Percentiles rank a stretch among this genome's conserved stretches.
phyloP scores from a whole-genome alignment of 495 filamentous ascomycete genomes.

The Lophium mytilinum region DNA sequence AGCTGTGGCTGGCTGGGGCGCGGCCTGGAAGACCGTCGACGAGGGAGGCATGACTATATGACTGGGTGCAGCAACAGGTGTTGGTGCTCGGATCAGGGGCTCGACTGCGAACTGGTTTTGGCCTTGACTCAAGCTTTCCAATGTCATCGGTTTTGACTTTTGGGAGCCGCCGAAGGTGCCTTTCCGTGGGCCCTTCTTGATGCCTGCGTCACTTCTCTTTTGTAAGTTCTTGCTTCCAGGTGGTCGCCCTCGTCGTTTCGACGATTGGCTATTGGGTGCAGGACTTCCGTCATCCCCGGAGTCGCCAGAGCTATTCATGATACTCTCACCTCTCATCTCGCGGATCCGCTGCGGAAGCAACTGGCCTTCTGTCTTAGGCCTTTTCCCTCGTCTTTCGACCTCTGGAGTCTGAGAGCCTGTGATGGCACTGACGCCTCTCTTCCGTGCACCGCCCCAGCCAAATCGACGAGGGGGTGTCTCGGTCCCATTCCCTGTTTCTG shows the following conservation, averaged over 20 bases:
- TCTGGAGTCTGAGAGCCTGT: conserved; percentile 19
- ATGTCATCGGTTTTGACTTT: conserved; percentile 5
- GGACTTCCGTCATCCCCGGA: conserved; percentile 23
- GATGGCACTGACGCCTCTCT: conserved; percentile 16
- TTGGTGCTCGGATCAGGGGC: not conserved
- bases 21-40: conserved; percentile 18
- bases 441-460: conserved; percentile 24
- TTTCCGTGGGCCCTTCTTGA: conserved; percentile 34
- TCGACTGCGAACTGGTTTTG: conserved; percentile 22
- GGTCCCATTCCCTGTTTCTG: conserved; percentile 9
- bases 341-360: conserved; percentile 25
- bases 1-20: conserved; percentile 11
- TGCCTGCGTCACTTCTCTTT: conserved; percentile 29
- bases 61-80: not conserved
- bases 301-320: conserved; percentile 20
- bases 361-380: conserved; percentile 8
- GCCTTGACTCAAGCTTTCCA: conserved; percentile 20
- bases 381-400: conserved; percentile 14
- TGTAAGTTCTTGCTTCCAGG: conserved; percentile 33
- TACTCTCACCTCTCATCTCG: conserved; percentile 32
- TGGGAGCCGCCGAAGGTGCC: not conserved
- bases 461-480: conserved; percentile 4
- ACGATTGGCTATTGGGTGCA: not conserved
- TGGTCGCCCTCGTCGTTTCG: conserved; percentile 26
- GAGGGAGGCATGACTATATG: conserved; percentile 3